phyloP scores from a whole-genome alignment of 306 rosid species.

The Citrullus colocynthis region DNA sequence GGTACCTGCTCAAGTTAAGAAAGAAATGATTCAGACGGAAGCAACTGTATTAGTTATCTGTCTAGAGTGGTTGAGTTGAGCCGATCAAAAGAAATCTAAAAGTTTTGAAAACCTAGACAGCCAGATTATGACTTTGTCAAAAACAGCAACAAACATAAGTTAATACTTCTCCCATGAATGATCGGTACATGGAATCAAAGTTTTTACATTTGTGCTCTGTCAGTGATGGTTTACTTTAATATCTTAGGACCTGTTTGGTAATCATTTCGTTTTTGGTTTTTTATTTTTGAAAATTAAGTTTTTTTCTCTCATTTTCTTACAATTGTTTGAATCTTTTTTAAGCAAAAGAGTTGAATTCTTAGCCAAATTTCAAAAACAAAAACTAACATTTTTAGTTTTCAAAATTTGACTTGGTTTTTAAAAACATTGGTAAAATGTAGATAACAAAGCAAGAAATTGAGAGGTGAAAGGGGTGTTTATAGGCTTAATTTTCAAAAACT shows the following conservation, averaged over 20 bases:
- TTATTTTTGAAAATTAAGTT: no score
- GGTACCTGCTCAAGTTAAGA: slow-evolving; percentile 43
- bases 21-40: not conserved
- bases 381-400: no score
- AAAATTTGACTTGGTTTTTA: no score
- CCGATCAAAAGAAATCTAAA: not conserved
- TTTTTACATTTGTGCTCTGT: not conserved
- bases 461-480: no score
- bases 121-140: not conserved
- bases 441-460: no score
- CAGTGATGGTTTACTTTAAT: not conserved
- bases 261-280: no score
- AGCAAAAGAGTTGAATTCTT: no score
- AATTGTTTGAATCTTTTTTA: no score
- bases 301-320: no score
- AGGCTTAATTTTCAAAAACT: no score
- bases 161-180: not conserved
- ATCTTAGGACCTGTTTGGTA: not conserved
- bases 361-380: no score
- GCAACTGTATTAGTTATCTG: not conserved
- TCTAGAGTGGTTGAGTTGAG: not conserved
- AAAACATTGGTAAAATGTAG: no score
- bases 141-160: not conserved
- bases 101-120: not conserved
- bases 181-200: not conserved